Percentiles rank a stretch among this genome's conserved stretches.
Evolutionary conservation across 2,329 filamentous ascomycete genomes (phyloP).

Genomic region (Passalora sequoiae): DNA sequence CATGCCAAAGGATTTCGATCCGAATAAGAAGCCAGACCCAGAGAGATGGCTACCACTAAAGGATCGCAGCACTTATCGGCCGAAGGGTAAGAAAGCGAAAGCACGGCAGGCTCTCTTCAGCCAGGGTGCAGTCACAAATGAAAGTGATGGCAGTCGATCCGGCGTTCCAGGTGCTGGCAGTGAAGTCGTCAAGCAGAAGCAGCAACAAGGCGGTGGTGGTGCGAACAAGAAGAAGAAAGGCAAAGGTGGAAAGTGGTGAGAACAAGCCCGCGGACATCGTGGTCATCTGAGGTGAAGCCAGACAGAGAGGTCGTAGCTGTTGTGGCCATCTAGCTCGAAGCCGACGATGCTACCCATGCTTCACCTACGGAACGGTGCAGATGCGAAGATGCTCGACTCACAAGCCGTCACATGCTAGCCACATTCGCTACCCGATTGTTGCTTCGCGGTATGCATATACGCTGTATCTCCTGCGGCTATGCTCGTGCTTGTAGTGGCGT

Average conservation of each 20-base stretch:
- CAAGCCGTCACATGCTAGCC: not conserved
- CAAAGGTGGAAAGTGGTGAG: constrained; percentile 26
- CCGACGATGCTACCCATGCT: not conserved
- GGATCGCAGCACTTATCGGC: constrained; percentile 81
- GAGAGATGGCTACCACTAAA: constrained; percentile 90
- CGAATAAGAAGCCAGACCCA: constrained; percentile 74
- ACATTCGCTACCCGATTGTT: not conserved
- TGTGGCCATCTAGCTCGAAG: not conserved
- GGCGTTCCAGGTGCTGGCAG: constrained; percentile 33
- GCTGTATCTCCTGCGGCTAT: not conserved
- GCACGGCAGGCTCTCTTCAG: constrained; percentile 63
- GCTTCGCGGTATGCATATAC: not conserved
- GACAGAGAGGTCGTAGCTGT: too few species aligned
- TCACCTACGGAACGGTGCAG: not conserved
- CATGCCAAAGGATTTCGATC: constrained; percentile 68
- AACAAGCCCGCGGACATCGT: not conserved
- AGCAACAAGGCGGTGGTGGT: constrained; percentile 26
- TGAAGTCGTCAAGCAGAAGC: constrained; percentile 44
- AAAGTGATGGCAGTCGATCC: constrained; percentile 32
- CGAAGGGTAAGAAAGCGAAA: constrained; percentile 86
- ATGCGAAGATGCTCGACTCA: not conserved
- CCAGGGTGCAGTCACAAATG: constrained; percentile 75
- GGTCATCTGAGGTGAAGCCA: not conserved
- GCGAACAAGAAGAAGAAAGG: constrained; percentile 39
- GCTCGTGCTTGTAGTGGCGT: too few species aligned